Evolutionary conservation across 495 filamentous ascomycete genomes (phyloP).

Genomic region (Aspergillus funiculosus): DNA sequence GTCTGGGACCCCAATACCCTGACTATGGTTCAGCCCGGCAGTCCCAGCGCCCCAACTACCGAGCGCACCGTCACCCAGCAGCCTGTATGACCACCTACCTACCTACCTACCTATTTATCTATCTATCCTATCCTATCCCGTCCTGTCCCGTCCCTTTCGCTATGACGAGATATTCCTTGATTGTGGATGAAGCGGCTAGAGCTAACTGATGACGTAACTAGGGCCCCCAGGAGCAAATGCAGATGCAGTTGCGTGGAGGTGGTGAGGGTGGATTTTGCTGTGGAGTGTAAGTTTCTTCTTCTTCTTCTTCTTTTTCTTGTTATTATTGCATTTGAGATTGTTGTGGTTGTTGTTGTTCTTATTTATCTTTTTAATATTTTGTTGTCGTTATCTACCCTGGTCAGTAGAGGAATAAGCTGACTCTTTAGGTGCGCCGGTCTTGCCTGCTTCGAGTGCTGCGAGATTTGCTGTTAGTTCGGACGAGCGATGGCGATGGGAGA

Average conservation of each 20-base stretch:
- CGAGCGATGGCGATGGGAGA: too few species aligned
- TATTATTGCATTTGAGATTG: background rate
- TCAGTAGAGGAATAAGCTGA: constrained; percentile 1
- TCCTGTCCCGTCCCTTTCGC: too few species aligned
- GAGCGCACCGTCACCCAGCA: constrained; percentile 31
- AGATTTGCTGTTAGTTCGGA: constrained; percentile 43
- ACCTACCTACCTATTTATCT: too few species aligned
- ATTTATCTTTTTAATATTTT: background rate
- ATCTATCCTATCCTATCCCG: background rate
- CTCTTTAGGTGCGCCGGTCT: constrained; percentile 37
- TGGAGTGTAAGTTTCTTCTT: constrained; percentile 34
- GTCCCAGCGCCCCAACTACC: constrained; percentile 24
- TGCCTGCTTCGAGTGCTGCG: constrained; percentile 42
- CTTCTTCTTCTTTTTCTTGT: background rate
- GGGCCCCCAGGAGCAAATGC: constrained; percentile 32
- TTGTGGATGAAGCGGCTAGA: too few species aligned
- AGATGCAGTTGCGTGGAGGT: constrained; percentile 41
- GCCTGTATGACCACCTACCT: constrained; percentile 25
- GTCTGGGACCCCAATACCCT: constrained; percentile 33
- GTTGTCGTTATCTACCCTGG: too few species aligned
- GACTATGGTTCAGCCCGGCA: constrained; percentile 35
- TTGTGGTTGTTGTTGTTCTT: background rate
- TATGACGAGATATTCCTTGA: too few species aligned
- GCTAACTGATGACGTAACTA: constrained; percentile 7
- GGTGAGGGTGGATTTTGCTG: constrained; percentile 40